phyloP scores from a whole-genome alignment of 2,329 filamentous ascomycete genomes.

The Talaromyces sp. region DNA sequence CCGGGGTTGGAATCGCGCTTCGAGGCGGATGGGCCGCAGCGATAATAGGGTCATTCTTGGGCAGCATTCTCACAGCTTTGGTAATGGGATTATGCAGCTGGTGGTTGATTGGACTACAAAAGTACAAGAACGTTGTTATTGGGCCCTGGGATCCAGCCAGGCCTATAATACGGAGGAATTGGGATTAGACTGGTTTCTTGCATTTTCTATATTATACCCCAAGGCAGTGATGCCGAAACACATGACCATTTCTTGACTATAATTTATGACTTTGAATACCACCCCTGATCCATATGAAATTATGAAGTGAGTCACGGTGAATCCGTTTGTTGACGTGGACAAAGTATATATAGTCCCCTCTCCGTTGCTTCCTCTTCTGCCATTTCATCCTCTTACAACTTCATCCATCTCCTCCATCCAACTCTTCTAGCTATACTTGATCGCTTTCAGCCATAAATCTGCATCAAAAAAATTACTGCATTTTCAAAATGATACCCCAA shows the following conservation, averaged over 20 bases:
- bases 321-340: too few relatives aligned
- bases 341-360: background rate
- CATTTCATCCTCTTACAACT: too few relatives aligned
- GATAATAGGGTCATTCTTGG: conserved; percentile 68
- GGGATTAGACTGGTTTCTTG: conserved; percentile 31
- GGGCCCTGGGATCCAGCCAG: conserved; percentile 96
- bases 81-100: conserved; percentile 91
- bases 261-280: too few relatives aligned
- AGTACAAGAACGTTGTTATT: conserved; percentile 98
- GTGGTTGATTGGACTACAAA: conserved; percentile 96
- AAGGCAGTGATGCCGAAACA: background rate
- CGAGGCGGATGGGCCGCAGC: conserved; percentile 49
- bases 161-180: conserved; percentile 49
- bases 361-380: too few relatives aligned
- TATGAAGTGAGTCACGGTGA: too few relatives aligned
- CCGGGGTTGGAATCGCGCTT: conserved; percentile 62
- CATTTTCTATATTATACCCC: background rate
- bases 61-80: conserved; percentile 65
- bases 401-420: too few relatives aligned
- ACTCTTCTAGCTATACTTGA: too few relatives aligned
- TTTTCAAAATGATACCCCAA: too few relatives aligned
- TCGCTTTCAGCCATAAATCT: too few relatives aligned
- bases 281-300: too few relatives aligned
- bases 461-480: too few relatives aligned
- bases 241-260: background rate